Percentiles rank a stretch among this genome's conserved stretches.
phyloP scores from a whole-genome alignment of 768 basidiomycete species.

The Xerocomellus amylosporus region DNA sequence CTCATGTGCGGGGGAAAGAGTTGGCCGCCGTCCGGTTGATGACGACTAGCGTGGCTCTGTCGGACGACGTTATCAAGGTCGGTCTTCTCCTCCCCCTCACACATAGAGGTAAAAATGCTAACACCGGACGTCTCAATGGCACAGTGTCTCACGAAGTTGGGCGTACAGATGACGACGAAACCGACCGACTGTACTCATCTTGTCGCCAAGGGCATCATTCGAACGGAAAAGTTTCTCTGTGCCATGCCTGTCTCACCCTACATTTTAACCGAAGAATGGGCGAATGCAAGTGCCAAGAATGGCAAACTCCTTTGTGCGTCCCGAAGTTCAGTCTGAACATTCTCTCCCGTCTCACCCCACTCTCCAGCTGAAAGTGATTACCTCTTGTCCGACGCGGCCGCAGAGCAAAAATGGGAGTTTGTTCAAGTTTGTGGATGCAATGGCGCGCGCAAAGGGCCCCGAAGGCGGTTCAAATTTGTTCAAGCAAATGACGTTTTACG shows the following conservation, averaged over 20 bases:
- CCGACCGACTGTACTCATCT: conserved; percentile 78
- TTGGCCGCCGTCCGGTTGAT: conserved; percentile 45
- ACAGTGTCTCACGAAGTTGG: conserved; percentile 63
- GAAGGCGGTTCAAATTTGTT: conserved; percentile 53
- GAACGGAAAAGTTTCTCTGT: conserved; percentile 87
- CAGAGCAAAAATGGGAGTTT: conserved; percentile 65
- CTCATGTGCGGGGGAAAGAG: conserved; percentile 3
- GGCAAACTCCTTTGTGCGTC: conserved; percentile 63
- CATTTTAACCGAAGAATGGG: conserved; percentile 70
- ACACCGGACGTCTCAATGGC: background rate
- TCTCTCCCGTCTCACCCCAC: background rate
- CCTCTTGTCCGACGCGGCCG: conserved; percentile 54
- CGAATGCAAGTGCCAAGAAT: conserved; percentile 52
- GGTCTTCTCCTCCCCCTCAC: conserved; percentile 5
- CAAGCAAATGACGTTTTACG: conserved; percentile 64
- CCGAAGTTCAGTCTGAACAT: background rate
- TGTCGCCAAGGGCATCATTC: conserved; percentile 60
- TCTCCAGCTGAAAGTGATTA: conserved; percentile 61
- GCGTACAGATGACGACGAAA: conserved; percentile 59
- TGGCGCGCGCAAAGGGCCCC: conserved; percentile 52
- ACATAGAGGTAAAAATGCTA: background rate
- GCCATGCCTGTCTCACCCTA: conserved; percentile 63
- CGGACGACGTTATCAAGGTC: conserved; percentile 60
- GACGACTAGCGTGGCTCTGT: conserved; percentile 63
- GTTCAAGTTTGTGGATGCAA: conserved; percentile 60